phyloP scores from a whole-genome alignment of 441 rosid species.

The Biscutella laevigata region DNA sequence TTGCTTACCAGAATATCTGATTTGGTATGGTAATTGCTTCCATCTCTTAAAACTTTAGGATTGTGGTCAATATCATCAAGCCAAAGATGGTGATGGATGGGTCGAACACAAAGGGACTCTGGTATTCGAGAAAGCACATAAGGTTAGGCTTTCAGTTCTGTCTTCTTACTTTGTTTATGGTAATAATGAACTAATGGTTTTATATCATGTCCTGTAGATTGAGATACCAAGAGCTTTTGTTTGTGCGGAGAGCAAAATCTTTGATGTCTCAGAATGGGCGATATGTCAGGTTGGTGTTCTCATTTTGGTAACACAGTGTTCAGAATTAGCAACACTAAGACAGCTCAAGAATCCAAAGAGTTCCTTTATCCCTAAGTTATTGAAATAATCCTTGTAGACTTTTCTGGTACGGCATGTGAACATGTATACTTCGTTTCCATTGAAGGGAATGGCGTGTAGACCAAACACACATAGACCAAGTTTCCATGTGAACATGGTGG shows the following conservation, averaged over 20 bases:
- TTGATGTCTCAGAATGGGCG: conserved; percentile 99
- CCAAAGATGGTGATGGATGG: conserved; percentile 99
- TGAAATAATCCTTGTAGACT: not conserved
- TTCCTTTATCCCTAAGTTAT: not conserved
- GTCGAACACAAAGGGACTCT: conserved; percentile 86
- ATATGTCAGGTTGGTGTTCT: conserved; percentile 65
- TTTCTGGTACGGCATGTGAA: not conserved
- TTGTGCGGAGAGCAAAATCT: conserved; percentile 94
- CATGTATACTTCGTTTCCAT: not conserved
- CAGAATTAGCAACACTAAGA: not conserved
- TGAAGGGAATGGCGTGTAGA: conserved; percentile 92
- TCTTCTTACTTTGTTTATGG: not conserved
- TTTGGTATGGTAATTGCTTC: not conserved
- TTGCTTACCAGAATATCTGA: not conserved
- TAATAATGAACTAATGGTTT: not conserved
- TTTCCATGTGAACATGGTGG: conserved; percentile 96
- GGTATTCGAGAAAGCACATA: conserved; percentile 60
- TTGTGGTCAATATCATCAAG: conserved; percentile 91
- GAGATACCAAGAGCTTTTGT: conserved; percentile 98
- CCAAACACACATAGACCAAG: conserved; percentile 96
- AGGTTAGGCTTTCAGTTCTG: conserved; percentile 37
- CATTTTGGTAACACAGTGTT: not conserved
- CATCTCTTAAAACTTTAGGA: conserved; percentile 45
- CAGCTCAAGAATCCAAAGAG: not conserved
- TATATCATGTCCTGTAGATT: conserved; percentile 32